Evolutionary conservation across 768 basidiomycete species (phyloP).

Genomic region (Tylopilus cervinicoccineus): DNA sequence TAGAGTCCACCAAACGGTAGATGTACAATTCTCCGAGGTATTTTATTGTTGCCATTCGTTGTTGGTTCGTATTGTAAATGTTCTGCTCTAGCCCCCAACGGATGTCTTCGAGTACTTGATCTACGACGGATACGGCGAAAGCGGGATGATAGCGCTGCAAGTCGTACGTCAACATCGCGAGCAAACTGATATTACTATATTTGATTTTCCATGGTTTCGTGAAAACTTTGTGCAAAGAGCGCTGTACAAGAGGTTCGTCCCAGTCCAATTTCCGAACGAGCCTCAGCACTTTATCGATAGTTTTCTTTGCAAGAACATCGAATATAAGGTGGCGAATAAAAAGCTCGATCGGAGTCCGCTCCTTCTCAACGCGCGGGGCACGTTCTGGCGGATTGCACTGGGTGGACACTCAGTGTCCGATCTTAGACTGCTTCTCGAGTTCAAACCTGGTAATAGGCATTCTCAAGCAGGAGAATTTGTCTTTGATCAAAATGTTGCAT

Average conservation of each 20-base stretch:
- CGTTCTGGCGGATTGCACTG: conserved; percentile 98
- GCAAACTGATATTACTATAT: conserved; percentile 79
- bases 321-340: conserved; percentile 95
- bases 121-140: conserved; percentile 84
- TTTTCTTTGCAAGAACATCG: conserved; percentile 88
- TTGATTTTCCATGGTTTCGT: conserved; percentile 99
- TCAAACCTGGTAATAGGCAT: conserved; percentile 92
- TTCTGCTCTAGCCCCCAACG: conserved; percentile 91
- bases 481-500: conserved; percentile 91
- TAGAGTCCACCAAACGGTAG: conserved; percentile 85
- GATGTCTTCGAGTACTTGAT: conserved; percentile 93
- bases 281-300: conserved; percentile 94
- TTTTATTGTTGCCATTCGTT: conserved; percentile 86
- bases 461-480: conserved; percentile 86
- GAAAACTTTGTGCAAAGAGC: conserved; percentile 80
- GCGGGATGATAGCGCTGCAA: conserved; percentile 89
- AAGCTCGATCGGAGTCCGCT: conserved; percentile 81
- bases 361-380: conserved; percentile 78
- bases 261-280: conserved; percentile 92
- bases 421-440: not conserved
- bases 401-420: conserved; percentile 6
- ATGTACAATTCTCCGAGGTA: conserved; percentile 98
- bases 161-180: conserved; percentile 95
- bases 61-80: conserved; percentile 91
- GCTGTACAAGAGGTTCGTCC: conserved; percentile 67